These are phyloP conservation scores for Quercus parvula DNA, from an alignment of 306 rosid species.

Conservation along the genomic window DNA sequence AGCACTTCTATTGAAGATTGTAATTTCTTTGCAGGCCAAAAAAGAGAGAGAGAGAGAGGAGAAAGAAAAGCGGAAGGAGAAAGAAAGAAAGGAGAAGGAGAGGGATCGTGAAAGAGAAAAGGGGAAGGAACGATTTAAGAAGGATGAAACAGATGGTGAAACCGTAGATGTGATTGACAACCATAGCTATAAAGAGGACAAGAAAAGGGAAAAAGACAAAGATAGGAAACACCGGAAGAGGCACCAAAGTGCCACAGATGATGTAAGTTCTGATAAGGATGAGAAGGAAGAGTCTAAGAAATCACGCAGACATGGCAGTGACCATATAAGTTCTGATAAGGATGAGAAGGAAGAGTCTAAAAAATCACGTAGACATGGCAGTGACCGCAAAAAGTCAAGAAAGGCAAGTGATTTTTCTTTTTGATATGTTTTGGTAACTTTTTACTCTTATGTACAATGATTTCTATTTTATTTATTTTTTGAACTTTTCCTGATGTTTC, in stretches of 20 bases:
- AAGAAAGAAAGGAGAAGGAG: conserved; percentile 75
- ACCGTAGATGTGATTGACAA: conserved; percentile 50
- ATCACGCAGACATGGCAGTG: conserved; percentile 63
- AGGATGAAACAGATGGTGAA: conserved; percentile 91
- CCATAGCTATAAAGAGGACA: conserved; percentile 81
- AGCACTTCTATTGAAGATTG: neutral
- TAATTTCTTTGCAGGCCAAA: conserved; percentile 56
- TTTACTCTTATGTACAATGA: neutral
- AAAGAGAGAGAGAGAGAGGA: conserved; percentile 84
- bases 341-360: conserved; percentile 92
- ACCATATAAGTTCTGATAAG: conserved; percentile 64
- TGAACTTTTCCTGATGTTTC: conserved; percentile 9
- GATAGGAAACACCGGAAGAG: conserved; percentile 94
- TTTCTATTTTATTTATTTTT: conserved; percentile 6
- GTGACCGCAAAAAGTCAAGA: conserved; percentile 89
- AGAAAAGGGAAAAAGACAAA: conserved; percentile 86
- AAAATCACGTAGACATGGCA: conserved; percentile 81
- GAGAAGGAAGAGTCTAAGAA: conserved; percentile 93
- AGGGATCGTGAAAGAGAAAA: conserved; percentile 87
- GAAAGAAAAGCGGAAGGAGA: conserved; percentile 40
- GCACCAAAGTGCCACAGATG: conserved; percentile 79
- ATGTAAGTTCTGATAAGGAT: conserved; percentile 77
- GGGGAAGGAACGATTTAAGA: conserved; percentile 76
- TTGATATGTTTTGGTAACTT: neutral
- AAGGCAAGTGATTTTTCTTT: conserved; percentile 45